These are phyloP conservation scores for Aegilops tauschii DNA, from an alignment of 176 grass and related monocot genomes.

Conservation along the genomic window DNA sequence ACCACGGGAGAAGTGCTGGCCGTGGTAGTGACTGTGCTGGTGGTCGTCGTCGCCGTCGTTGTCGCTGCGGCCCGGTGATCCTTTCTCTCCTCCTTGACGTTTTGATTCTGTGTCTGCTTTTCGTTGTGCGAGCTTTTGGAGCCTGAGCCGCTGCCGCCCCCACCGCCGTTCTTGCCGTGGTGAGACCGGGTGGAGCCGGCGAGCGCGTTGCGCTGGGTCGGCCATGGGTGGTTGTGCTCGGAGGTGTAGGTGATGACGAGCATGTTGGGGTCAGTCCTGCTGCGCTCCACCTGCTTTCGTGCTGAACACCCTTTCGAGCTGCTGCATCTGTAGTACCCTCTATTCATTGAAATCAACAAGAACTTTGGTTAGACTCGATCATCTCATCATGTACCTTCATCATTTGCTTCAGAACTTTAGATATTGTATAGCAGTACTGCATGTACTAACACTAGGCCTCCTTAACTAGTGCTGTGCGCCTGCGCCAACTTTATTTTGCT, in stretches of 20 bases:
- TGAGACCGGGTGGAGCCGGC: conserved; percentile 84
- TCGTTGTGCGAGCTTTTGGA: conserved; percentile 57
- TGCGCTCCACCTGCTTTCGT: conserved; percentile 96
- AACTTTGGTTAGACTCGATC: conserved; percentile 25
- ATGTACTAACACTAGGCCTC: neutral
- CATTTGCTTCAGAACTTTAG: neutral
- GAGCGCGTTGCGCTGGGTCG: conserved; percentile 90
- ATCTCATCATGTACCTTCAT: neutral
- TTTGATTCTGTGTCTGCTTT: conserved; percentile 31
- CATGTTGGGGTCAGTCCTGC: conserved; percentile 91
- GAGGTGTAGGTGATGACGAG: conserved; percentile 97
- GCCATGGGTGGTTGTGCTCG: conserved; percentile 99
- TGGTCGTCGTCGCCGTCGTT: neutral
- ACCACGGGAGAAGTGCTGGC: conserved; percentile 17
- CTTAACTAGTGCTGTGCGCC: neutral
- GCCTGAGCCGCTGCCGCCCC: conserved; percentile 38
- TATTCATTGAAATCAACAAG: conserved; percentile 41
- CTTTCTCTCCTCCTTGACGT: conserved; percentile 56
- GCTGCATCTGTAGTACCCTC: conserved; percentile 98
- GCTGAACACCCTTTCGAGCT: conserved; percentile 97
- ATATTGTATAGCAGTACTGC: neutral
- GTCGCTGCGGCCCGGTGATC: conserved; percentile 26
- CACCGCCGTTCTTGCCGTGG: conserved; percentile 50
- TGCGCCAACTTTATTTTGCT: neutral
- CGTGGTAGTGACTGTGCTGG: conserved; percentile 7